These are phyloP conservation scores for Cladosporium velox DNA, from an alignment of 2,329 filamentous ascomycete genomes.

Conservation along the genomic window DNA sequence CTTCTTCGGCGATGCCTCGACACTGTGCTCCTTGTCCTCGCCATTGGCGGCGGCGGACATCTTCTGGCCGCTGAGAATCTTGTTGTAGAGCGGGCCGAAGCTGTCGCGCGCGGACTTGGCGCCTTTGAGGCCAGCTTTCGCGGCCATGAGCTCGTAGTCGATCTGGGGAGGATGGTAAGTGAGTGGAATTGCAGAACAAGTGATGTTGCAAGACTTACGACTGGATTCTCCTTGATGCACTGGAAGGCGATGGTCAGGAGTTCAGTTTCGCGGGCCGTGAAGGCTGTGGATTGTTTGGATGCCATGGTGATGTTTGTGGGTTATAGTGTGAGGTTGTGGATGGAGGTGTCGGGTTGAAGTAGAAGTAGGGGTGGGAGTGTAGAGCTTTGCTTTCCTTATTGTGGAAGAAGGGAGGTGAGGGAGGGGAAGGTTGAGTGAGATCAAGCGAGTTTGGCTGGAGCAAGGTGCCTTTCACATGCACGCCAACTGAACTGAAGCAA, in stretches of 20 bases:
- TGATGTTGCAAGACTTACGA: not conserved
- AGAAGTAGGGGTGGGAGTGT: not conserved
- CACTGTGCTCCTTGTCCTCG: not conserved
- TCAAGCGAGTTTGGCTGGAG: not conserved
- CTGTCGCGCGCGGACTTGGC: slow-evolving; percentile 19
- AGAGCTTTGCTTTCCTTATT: not conserved
- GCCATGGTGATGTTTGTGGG: not conserved
- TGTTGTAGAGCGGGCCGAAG: slow-evolving; percentile 12
- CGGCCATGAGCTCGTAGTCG: slow-evolving; percentile 17
- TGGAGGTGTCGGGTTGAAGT: not conserved
- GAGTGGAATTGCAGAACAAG: not conserved
- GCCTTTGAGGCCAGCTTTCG: slow-evolving; percentile 11
- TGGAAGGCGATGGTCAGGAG: slow-evolving; percentile 16
- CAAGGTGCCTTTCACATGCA: not conserved
- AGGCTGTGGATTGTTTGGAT: not conserved
- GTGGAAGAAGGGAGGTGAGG: not conserved
- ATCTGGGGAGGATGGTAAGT: not conserved
- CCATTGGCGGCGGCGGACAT: not conserved
- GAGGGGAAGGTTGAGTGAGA: not conserved
- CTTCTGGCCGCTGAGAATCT: slow-evolving; percentile 5
- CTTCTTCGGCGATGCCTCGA: slow-evolving; percentile 1
- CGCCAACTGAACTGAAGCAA: not conserved
- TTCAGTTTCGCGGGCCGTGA: slow-evolving; percentile 3
- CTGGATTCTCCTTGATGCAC: slow-evolving; percentile 4
- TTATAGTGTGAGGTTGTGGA: not conserved